phyloP scores from a whole-genome alignment of 306 rosid genomes.

The Carpinus fangiana region DNA sequence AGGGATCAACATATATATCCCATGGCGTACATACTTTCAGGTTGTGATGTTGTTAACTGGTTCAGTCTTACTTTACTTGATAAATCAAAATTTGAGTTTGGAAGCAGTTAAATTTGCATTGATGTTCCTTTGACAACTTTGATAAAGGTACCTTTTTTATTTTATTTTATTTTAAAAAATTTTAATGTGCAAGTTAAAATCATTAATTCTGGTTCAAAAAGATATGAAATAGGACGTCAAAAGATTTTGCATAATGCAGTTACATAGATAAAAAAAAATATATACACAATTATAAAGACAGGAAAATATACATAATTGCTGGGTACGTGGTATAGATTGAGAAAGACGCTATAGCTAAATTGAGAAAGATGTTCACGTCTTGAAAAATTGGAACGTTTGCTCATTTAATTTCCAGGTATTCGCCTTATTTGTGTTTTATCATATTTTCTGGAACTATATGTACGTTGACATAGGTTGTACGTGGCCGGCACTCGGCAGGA shows the following conservation, averaged over 20 bases:
- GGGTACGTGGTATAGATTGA: background rate
- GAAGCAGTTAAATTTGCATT: background rate
- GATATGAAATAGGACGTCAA: background rate
- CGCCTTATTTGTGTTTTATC: slow-evolving; percentile 25
- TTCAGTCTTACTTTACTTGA: background rate
- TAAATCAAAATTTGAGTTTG: background rate
- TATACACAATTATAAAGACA: background rate
- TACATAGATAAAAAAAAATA: background rate
- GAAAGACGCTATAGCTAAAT: background rate
- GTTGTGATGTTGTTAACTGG: background rate
- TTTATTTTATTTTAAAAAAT: too few relatives aligned
- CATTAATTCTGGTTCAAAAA: background rate
- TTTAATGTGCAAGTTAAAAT: background rate
- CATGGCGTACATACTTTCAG: background rate
- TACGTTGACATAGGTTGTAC: slow-evolving; percentile 35
- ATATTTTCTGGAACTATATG: slow-evolving; percentile 27
- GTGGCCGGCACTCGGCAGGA: too few relatives aligned
- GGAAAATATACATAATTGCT: background rate
- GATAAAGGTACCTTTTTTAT: too few relatives aligned
- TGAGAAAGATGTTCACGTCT: slow-evolving; percentile 86
- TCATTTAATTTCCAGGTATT: slow-evolving; percentile 86
- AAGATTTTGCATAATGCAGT: background rate
- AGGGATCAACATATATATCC: background rate
- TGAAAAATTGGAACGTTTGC: slow-evolving; percentile 92
- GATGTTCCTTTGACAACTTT: too few relatives aligned